A percentile compares a stretch with the other conserved stretches of the same genome.
These are phyloP conservation scores for Gomphus sp. DNA, from an alignment of 1,284 basidiomycete species.

Conservation along the genomic window DNA sequence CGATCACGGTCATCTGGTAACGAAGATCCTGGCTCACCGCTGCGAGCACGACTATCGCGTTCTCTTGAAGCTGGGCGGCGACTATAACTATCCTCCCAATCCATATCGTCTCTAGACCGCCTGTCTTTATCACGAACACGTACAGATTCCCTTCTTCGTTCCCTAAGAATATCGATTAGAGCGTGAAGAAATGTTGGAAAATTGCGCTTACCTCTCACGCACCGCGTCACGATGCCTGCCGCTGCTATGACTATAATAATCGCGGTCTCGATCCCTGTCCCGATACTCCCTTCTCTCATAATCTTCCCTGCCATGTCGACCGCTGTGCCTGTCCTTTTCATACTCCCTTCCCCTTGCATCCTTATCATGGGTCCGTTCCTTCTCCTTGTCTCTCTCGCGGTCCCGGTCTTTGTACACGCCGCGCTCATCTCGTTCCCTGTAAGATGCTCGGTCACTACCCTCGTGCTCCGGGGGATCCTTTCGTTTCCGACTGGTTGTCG, in stretches of 20 bases:
- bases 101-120: conserved; percentile 12
- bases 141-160: conserved; percentile 18
- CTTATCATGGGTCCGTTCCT: conserved; percentile 13
- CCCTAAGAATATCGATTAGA: conserved; percentile 9
- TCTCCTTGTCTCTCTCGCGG: conserved; percentile 29
- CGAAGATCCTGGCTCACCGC: conserved; percentile 26
- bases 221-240: conserved; percentile 28
- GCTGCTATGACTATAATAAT: conserved; percentile 16
- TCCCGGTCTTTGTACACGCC: conserved; percentile 31
- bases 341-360: conserved; percentile 14
- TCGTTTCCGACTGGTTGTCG: conserved; percentile 63
- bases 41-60: conserved; percentile 31
- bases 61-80: conserved; percentile 31
- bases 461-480: conserved; percentile 53
- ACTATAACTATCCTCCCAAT: conserved; percentile 42
- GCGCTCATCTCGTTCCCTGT: conserved; percentile 30
- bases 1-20: conserved; percentile 12
- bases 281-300: conserved; percentile 20
- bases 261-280: conserved; percentile 19
- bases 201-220: conserved; percentile 23
- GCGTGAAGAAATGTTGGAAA: neutral
- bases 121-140: conserved; percentile 25
- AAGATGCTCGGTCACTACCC: conserved; percentile 15
- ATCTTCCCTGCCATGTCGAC: conserved; percentile 15
- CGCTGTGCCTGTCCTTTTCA: neutral